Evolutionary conservation across 1,139 yeast species (phyloP).

Genomic region (Kurtzmaniella natalensis): DNA sequence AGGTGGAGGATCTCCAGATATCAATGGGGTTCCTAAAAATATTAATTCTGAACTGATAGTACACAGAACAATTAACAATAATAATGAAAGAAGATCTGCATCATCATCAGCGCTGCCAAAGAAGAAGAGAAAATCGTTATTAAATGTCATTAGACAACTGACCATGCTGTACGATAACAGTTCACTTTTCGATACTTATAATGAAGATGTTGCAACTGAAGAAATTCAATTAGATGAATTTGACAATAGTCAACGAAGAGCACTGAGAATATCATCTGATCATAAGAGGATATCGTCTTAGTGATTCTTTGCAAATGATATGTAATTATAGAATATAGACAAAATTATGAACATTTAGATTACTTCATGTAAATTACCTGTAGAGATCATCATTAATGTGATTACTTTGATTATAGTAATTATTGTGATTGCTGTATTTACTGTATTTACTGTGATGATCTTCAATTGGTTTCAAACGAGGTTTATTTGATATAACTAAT

Average conservation of each 20-base stretch:
- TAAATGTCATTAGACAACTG: slow-evolving; percentile 25
- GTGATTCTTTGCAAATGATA: too few relatives aligned
- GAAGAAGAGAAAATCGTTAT: slow-evolving; percentile 19
- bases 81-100: background rate
- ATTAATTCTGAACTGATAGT: slow-evolving; percentile 10
- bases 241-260: slow-evolving; percentile 19
- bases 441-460: too few relatives aligned
- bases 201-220: slow-evolving; percentile 33
- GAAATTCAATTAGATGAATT: slow-evolving; percentile 50
- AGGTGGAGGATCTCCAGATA: slow-evolving; percentile 3
- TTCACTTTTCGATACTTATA: slow-evolving; percentile 29
- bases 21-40: slow-evolving; percentile 7
- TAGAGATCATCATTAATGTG: too few relatives aligned
- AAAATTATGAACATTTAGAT: too few relatives aligned
- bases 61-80: slow-evolving; percentile 4
- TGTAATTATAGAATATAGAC: too few relatives aligned
- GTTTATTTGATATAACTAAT: too few relatives aligned
- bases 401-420: too few relatives aligned
- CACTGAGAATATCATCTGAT: slow-evolving; percentile 24
- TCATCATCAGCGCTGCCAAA: slow-evolving; percentile 4
- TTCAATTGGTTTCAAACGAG: too few relatives aligned
- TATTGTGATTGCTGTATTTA: too few relatives aligned
- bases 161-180: slow-evolving; percentile 26
- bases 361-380: too few relatives aligned
- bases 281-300: slow-evolving; percentile 3